Conservation (phyloP, 257 asterid species). For the Phtheirospermum japonicum region DNA sequence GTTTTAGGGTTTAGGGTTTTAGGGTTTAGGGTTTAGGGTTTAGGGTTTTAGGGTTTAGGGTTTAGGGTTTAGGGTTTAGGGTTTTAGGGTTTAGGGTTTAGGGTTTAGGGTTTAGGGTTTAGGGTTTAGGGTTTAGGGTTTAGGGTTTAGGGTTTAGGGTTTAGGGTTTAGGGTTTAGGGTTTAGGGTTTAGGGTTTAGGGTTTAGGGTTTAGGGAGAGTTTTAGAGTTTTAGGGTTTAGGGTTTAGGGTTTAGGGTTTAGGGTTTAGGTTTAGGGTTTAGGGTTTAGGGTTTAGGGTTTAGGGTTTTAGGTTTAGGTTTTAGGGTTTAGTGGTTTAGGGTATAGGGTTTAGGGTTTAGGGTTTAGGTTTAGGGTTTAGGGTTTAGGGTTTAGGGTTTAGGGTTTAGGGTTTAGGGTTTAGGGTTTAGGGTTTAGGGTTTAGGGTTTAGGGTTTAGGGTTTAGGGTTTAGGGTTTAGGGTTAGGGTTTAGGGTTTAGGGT, state of each 20-base stretch:
- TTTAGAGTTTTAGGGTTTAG: background rate
- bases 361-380: background rate
- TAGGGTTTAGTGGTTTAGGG: background rate
- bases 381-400: background rate
- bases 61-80: conserved; percentile 7
- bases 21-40: conserved; percentile 3
- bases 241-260: background rate
- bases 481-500: conserved; percentile 3
- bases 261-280: background rate
- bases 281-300: background rate
- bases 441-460: background rate
- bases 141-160: conserved; percentile 5
- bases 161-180: conserved; percentile 5
- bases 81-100: background rate
- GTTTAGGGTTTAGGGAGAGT: conserved; percentile 1
- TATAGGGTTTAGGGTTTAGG: background rate
- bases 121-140: conserved; percentile 2
- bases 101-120: conserved; percentile 2
- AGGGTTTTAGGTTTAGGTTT: background rate
- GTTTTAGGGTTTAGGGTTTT: conserved; percentile 5
- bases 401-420: background rate
- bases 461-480: conserved; percentile 7
- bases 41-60: conserved; percentile 7
- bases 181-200: conserved; percentile 4
- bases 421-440: background rate